Percentiles rank a stretch among this genome's conserved stretches.
Conservation (phyloP, 495 filamentous ascomycete genomes). For the Penicillium subrubescens region DNA sequence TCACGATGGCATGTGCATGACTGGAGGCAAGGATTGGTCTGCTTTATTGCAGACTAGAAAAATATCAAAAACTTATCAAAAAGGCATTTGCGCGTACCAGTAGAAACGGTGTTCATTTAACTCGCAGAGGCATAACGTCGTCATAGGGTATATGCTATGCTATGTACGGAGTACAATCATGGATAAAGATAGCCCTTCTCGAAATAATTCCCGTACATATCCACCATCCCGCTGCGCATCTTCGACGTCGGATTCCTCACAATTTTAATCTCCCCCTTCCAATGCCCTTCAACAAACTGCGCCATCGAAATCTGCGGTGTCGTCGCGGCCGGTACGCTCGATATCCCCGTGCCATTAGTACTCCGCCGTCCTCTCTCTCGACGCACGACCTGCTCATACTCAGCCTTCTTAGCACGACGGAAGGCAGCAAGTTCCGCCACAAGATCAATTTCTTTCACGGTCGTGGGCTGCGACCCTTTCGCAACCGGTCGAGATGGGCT, state of each 20-base stretch:
- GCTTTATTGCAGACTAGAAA: constrained; percentile 10
- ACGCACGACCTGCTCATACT: constrained; percentile 43
- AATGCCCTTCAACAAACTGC: constrained; percentile 51
- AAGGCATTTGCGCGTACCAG: background rate
- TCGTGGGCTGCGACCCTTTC: constrained; percentile 4
- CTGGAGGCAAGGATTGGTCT: constrained; percentile 17
- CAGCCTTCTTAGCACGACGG: constrained; percentile 45
- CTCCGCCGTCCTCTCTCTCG: constrained; percentile 33
- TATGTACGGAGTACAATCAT: constrained; percentile 30
- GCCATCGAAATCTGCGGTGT: constrained; percentile 30
- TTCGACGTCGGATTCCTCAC: constrained; percentile 47
- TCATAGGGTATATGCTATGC: background rate
- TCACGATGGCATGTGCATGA: constrained; percentile 24
- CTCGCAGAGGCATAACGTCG: background rate
- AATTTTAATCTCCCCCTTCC: constrained; percentile 58
- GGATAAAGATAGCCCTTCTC: constrained; percentile 57
- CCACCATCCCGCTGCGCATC: constrained; percentile 45
- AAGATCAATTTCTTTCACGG: constrained; percentile 42
- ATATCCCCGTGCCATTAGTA: constrained; percentile 23
- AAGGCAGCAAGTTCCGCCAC: constrained; percentile 53
- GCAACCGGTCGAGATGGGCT: background rate
- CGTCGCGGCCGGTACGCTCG: constrained; percentile 20
- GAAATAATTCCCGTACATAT: constrained; percentile 58
- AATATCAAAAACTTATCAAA: constrained; percentile 21
- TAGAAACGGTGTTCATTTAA: background rate